phyloP scores from a whole-genome alignment of 208 protist species.

The Giardia duodenalis region DNA sequence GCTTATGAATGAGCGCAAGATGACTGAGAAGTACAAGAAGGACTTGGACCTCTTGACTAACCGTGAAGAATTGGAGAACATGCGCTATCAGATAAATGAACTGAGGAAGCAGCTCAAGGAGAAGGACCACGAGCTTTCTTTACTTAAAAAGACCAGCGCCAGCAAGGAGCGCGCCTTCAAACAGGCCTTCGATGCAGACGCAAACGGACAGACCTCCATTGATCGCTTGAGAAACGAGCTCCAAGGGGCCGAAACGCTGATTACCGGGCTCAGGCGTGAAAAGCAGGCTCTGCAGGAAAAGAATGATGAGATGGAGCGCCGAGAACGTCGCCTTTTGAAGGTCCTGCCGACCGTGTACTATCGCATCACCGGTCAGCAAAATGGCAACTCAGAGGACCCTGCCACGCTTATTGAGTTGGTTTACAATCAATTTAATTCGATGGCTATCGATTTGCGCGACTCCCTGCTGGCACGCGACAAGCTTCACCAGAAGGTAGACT shows the following conservation, averaged over 20 bases:
- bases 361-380: neutral
- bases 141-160: neutral
- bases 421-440: neutral
- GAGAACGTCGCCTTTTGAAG: neutral
- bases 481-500: neutral
- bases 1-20: neutral
- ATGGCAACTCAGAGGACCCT: neutral
- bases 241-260: neutral
- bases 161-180: neutral
- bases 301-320: neutral
- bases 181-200: neutral
- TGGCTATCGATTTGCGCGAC: neutral
- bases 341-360: neutral
- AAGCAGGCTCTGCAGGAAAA: neutral
- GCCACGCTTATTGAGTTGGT: neutral
- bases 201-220: neutral
- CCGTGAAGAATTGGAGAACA: neutral
- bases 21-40: neutral
- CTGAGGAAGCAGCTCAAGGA: neutral
- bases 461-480: neutral
- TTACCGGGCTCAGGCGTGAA: neutral
- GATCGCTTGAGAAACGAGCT: neutral
- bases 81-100: neutral
- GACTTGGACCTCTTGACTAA: neutral
- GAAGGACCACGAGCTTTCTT: neutral